phyloP scores from a whole-genome alignment of 345 rosid genomes.

The Pistacia atlantica region DNA sequence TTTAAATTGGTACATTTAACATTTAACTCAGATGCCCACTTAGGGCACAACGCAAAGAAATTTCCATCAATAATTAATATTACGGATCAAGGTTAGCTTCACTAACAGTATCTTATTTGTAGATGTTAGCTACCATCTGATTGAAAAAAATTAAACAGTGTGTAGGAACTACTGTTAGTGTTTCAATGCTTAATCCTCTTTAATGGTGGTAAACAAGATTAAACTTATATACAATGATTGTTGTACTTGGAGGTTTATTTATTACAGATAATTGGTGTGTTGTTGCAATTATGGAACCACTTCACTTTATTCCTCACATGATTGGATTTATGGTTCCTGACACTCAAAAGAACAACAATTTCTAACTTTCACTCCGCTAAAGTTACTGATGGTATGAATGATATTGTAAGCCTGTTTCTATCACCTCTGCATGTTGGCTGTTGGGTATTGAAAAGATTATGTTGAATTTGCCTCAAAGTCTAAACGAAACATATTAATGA shows the following conservation, averaged over 20 bases:
- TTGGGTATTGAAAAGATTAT: neutral
- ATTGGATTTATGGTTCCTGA: too few species aligned
- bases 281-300: too few species aligned
- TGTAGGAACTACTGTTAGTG: neutral
- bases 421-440: neutral
- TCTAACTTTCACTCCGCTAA: too few species aligned
- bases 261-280: too few species aligned
- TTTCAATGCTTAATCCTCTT: neutral
- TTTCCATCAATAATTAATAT: neutral
- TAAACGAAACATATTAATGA: neutral
- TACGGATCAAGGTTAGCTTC: neutral
- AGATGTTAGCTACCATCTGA: neutral
- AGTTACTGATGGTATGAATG: too few species aligned
- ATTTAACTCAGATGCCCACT: neutral
- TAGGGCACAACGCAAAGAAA: neutral
- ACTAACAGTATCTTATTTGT: neutral
- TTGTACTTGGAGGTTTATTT: too few species aligned
- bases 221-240: neutral
- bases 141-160: neutral
- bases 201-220: neutral
- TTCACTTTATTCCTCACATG: too few species aligned
- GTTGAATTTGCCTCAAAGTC: neutral
- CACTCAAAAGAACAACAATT: too few species aligned
- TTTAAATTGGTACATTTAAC: neutral
- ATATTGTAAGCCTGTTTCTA: neutral